Conservation (phyloP, 2,329 filamentous ascomycete species). For the Corinectria fuckeliana region DNA sequence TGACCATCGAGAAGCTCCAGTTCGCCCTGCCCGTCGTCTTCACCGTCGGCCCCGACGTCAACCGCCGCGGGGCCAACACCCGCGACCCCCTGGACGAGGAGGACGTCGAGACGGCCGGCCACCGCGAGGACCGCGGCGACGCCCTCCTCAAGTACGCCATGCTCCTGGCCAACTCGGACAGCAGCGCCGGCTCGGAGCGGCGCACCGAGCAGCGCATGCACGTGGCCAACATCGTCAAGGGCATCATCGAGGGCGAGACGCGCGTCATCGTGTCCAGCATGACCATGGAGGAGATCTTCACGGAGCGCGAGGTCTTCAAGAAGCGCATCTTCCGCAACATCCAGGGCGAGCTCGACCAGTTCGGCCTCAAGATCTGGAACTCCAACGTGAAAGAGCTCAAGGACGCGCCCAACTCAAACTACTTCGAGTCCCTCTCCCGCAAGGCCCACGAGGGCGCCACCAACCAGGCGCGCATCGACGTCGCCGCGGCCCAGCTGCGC, state of each 20-base stretch:
- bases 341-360: slow-evolving; percentile 79
- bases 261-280: slow-evolving; percentile 83
- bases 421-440: slow-evolving; percentile 80
- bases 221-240: slow-evolving; percentile 85
- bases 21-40: slow-evolving; percentile 85
- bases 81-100: slow-evolving; percentile 22
- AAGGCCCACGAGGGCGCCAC: slow-evolving; percentile 87
- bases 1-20: slow-evolving; percentile 88
- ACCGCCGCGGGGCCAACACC: slow-evolving; percentile 58
- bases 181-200: slow-evolving; percentile 40
- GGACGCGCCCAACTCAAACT: slow-evolving; percentile 80
- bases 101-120: slow-evolving; percentile 27
- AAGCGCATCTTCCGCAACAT: slow-evolving; percentile 77
- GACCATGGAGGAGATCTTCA: slow-evolving; percentile 94
- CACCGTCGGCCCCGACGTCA: slow-evolving; percentile 82
- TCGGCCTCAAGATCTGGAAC: slow-evolving; percentile 76
- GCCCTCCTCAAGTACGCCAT: slow-evolving; percentile 83
- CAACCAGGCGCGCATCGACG: slow-evolving; percentile 77
- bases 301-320: slow-evolving; percentile 78
- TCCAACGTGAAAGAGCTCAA: slow-evolving; percentile 86
- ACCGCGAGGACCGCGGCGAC: slow-evolving; percentile 61
- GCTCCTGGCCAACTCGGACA: slow-evolving; percentile 72
- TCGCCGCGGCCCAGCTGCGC: slow-evolving; percentile 67
- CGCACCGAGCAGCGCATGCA: slow-evolving; percentile 57
- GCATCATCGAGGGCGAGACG: slow-evolving; percentile 89